phyloP scores from a whole-genome alignment of 1,139 yeast genomes.

The Starmera stellimalicola region DNA sequence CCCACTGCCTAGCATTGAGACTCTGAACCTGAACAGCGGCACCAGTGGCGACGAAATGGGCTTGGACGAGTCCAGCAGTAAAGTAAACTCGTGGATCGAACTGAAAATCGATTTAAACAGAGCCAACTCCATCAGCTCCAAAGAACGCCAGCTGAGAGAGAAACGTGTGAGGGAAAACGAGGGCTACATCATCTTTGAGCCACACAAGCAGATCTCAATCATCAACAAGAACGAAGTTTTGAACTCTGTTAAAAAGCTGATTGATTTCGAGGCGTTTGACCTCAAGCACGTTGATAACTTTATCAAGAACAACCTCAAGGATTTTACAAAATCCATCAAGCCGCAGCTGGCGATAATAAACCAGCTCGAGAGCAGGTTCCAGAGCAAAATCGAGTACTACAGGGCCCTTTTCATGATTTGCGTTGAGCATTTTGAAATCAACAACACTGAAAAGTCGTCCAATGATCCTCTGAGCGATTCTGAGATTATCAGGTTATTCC shows the following conservation, averaged over 20 bases:
- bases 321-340: constrained; percentile 22
- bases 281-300: constrained; percentile 23
- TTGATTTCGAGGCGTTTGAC: constrained; percentile 24
- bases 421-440: constrained; percentile 38
- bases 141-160: constrained; percentile 63
- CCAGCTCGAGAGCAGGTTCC: constrained; percentile 33
- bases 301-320: constrained; percentile 14
- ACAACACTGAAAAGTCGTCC: constrained; percentile 19
- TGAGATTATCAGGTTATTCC: constrained; percentile 22
- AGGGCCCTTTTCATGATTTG: constrained; percentile 56
- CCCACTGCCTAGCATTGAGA: constrained; percentile 17
- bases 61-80: constrained; percentile 9
- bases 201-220: constrained; percentile 18
- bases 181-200: constrained; percentile 25
- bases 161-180: constrained; percentile 57
- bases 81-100: constrained; percentile 34
- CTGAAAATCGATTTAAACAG: constrained; percentile 58
- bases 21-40: no score
- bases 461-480: constrained; percentile 8
- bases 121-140: constrained; percentile 61
- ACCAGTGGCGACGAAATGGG: no score
- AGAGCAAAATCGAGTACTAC: constrained; percentile 40
- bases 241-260: constrained; percentile 15
- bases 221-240: constrained; percentile 35
- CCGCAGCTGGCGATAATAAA: constrained; percentile 39